A percentile compares a stretch with the other conserved stretches of the same genome.
phyloP scores from a whole-genome alignment of 2,329 filamentous ascomycete genomes.

The Ceratocystis ficicola region DNA sequence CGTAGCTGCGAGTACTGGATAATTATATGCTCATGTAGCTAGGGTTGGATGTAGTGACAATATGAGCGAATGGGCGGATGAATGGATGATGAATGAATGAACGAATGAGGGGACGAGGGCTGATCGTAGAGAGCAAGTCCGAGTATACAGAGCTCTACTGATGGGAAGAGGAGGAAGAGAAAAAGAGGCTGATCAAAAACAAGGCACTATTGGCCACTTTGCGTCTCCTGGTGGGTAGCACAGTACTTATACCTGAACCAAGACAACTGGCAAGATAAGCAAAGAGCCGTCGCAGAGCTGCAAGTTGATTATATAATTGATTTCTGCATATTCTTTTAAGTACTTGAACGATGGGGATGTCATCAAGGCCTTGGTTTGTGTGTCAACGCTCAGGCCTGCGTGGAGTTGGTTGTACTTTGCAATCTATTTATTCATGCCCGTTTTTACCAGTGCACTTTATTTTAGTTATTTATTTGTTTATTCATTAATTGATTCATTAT shows the following conservation, averaged over 20 bases:
- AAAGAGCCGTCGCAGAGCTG: neutral
- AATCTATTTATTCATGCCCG: neutral
- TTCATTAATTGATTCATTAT: neutral
- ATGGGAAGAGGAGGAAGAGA: no score
- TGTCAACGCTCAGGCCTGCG: slow-evolving; percentile 2
- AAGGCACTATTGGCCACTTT: neutral
- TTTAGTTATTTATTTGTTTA: neutral
- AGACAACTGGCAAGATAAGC: neutral
- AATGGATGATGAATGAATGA: no score
- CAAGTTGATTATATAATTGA: neutral
- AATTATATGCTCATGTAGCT: neutral
- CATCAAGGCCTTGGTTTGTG: slow-evolving; percentile 7
- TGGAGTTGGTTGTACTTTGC: neutral
- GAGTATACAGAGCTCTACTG: neutral
- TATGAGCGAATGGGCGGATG: neutral
- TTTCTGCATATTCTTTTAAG: neutral
- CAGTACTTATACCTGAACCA: neutral
- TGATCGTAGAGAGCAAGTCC: neutral
- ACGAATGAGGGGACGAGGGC: no score
- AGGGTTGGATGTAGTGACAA: neutral
- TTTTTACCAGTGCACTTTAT: neutral
- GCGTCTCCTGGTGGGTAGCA: neutral
- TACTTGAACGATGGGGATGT: neutral
- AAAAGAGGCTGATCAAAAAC: no score
- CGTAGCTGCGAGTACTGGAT: neutral